These are phyloP conservation scores for Ogataea trehaloabstinens DNA, from an alignment of 805 yeast genomes.

Conservation along the genomic window DNA sequence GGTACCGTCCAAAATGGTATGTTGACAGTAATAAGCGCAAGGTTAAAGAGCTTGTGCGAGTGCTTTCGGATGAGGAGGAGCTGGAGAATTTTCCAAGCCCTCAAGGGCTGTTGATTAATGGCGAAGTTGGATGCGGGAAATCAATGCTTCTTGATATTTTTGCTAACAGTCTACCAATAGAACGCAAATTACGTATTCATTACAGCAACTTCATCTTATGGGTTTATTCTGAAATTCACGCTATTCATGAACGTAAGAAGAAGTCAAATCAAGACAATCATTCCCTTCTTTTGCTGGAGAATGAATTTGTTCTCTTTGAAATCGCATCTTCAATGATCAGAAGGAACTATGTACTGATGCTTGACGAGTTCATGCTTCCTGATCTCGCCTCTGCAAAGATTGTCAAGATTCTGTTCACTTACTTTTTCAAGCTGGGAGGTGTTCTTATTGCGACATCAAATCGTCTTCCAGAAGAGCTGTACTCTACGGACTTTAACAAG, in stretches of 20 bases:
- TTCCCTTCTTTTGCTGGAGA: slow-evolving; percentile 42
- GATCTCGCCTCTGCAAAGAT: slow-evolving; percentile 74
- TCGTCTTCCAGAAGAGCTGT: slow-evolving; percentile 68
- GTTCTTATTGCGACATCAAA: slow-evolving; percentile 74
- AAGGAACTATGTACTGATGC: slow-evolving; percentile 54
- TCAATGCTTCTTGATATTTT: slow-evolving; percentile 73
- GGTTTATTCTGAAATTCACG: slow-evolving; percentile 63
- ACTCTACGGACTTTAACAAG: slow-evolving; percentile 62
- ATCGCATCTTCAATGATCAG: slow-evolving; percentile 62
- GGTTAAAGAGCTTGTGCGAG: slow-evolving; percentile 42
- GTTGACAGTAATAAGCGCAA: slow-evolving; percentile 11
- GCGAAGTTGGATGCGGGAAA: slow-evolving; percentile 74
- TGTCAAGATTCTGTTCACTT: slow-evolving; percentile 60
- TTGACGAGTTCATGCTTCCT: slow-evolving; percentile 77
- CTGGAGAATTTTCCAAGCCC: slow-evolving; percentile 54
- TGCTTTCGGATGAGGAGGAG: slow-evolving; percentile 61
- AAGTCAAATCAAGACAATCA: slow-evolving; percentile 31
- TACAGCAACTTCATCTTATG: slow-evolving; percentile 67
- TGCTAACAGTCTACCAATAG: slow-evolving; percentile 61
- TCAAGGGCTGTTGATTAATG: slow-evolving; percentile 60
- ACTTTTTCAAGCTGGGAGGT: slow-evolving; percentile 71
- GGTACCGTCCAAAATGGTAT: slow-evolving; percentile 31
- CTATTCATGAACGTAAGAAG: slow-evolving; percentile 45
- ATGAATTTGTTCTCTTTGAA: slow-evolving; percentile 64
- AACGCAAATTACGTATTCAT: slow-evolving; percentile 67